Evolutionary conservation across 2,329 filamentous ascomycete species (phyloP), one percentile per base, ranked within the genome.

Genomic region (Pseudocercospora ulei): DNA sequence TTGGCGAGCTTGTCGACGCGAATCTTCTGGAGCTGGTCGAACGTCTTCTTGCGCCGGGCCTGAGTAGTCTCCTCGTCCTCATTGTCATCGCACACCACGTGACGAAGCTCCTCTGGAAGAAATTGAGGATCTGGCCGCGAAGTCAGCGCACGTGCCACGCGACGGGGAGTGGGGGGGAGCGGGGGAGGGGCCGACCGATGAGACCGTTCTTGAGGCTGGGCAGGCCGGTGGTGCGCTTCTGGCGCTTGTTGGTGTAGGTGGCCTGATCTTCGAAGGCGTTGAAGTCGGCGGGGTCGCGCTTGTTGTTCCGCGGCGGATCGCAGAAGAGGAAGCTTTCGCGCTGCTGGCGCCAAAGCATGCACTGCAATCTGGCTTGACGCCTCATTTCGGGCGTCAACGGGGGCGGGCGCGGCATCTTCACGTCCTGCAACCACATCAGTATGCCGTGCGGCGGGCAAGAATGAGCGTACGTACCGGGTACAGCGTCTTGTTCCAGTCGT

Each of bases 201-300:
- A 44, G 45, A 11, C 48, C 19, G 19, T 48, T 46, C 63, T 81
- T 79, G 44, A 70, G 70, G 7, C 65, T 43, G 37, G 65, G 57
- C 52, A 70, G 68, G 12, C 64, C 66, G 22, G 34, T 39, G 20
- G 36, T 13, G 9, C 41, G 53, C 48, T 40, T 58, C 46, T 6
- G 52, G 60, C 52, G 59, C 63, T 56, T 56, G 53, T 3, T 62
- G 45, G 25, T 38, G 0, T 46, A 52, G 19, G 70, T 66, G 38
- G 71, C 54, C 27, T 71, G 63, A 16, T 63, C 62, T 0, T 69
- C 72, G 7, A 73, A 62, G 0, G 70, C 70, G 46, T 73, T 73
- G 71, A 72, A 76, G 42, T 73, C 68, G 1, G 61, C 54, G 26
- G 66, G 68, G 0, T 67, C 67, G 49, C 73, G 73, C 4, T 59